Conservation (phyloP, 2,329 filamentous ascomycete species). For the Fusarium torreyae region DNA sequence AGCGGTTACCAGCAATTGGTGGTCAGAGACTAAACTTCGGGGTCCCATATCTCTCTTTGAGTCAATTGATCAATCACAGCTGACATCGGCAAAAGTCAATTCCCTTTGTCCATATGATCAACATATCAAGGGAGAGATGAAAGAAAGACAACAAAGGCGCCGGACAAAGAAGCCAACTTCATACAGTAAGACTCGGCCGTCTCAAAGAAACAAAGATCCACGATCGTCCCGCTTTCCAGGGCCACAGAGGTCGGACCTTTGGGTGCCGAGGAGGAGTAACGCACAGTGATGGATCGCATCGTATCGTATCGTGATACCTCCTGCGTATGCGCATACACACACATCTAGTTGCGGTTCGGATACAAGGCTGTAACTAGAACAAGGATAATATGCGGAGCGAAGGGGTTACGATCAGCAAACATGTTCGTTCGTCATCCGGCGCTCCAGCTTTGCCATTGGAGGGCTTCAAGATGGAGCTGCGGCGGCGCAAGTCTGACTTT, state of each 20-base stretch:
- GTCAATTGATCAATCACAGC: conserved; percentile 31
- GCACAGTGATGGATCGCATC: conserved; percentile 6
- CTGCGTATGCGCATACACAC: conserved; percentile 1
- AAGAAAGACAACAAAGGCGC: conserved; percentile 8
- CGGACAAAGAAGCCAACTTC: conserved; percentile 23
- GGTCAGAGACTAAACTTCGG: conserved; percentile 28
- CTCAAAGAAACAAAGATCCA: conserved; percentile 28
- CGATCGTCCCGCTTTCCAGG: conserved; percentile 21
- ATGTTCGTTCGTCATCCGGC: conserved; percentile 34
- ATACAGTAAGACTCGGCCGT: conserved; percentile 11
- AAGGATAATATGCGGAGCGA: conserved; percentile 36
- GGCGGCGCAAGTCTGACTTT: conserved; percentile 18
- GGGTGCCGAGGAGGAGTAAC: conserved; percentile 27
- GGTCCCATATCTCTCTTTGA: conserved; percentile 7
- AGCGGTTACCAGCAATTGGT: conserved; percentile 44
- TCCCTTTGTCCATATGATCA: conserved; percentile 26
- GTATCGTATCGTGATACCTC: conserved; percentile 6
- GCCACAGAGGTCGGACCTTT: conserved; percentile 29
- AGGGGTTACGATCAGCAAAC: conserved; percentile 33
- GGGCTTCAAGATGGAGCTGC: conserved; percentile 5
- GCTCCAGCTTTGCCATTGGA: conserved; percentile 32
- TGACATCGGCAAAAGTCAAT: conserved; percentile 36
- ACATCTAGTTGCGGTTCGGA: not conserved
- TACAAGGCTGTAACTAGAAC: conserved; percentile 20
- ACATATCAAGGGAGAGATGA: conserved; percentile 15